Conservation (phyloP, 306 rosid species). For the Citrullus colocynthis region DNA sequence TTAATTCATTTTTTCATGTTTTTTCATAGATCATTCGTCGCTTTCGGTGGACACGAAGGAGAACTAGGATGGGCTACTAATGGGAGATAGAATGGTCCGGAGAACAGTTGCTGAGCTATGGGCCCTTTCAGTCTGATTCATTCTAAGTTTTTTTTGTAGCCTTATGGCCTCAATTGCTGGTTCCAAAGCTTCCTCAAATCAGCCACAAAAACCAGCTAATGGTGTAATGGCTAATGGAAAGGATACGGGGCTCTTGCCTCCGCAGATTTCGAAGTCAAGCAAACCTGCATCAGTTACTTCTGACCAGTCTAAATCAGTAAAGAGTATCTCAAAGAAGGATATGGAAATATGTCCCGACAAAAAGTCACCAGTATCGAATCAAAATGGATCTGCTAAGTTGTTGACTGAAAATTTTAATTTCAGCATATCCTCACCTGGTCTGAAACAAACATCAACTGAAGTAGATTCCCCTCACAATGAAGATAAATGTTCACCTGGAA, state of each 20-base stretch:
- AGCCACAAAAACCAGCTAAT: conserved; percentile 33
- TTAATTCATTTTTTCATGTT: neutral
- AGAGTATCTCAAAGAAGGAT: conserved; percentile 28
- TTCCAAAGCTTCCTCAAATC: conserved; percentile 38
- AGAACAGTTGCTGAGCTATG: conserved; percentile 22
- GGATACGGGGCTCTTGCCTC: conserved; percentile 28
- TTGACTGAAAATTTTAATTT: conserved; percentile 40
- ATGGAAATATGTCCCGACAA: conserved; percentile 34
- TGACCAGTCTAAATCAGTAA: conserved; percentile 30
- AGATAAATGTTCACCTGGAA: conserved; percentile 44
- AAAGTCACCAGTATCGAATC: conserved; percentile 23
- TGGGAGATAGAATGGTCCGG: neutral
- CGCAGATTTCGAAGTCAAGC: conserved; percentile 19
- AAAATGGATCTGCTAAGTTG: conserved; percentile 38
- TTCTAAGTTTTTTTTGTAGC: conserved; percentile 13
- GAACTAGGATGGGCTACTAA: neutral
- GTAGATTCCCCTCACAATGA: conserved; percentile 31
- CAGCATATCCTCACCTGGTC: conserved; percentile 34
- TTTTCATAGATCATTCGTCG: neutral
- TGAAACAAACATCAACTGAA: conserved; percentile 31
- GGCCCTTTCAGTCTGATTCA: conserved; percentile 27
- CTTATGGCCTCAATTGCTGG: conserved; percentile 65
- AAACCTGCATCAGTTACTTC: conserved; percentile 26
- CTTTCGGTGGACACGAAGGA: neutral
- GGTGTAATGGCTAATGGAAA: conserved; percentile 32